Evolutionary conservation across 202 grass and related monocot species (phyloP), one percentile per base, ranked within the genome.

Genomic region (Carex sylvatica): DNA sequence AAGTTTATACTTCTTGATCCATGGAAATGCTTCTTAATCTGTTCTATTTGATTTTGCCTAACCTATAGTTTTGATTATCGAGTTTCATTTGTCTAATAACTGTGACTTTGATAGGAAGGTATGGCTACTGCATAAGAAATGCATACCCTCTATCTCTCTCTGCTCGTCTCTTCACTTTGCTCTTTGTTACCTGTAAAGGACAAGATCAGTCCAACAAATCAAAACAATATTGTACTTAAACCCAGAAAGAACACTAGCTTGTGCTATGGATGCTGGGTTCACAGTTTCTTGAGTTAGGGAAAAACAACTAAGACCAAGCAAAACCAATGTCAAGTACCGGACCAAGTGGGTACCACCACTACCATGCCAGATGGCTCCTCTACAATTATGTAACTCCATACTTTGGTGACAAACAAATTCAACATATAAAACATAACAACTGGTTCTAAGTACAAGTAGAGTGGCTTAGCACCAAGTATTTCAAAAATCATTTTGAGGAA

Each of bases 181-280:
- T 82, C 79, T 82, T 38, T 47, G 31, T 68, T 68, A 67, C 62
- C 79, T 82, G 61, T 30, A 51, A 64, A 82, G 63, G 5, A 46
- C 40, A 28, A 67, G 22, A 82, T 80, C 60, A 80, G 61, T 80
- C 40, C 72, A 76, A 52, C 70, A 73, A 55, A 26, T 55, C 47
- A 54, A 33, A 55, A 76, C 22, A 76, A 76, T 76, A 54, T 56
- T 3, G 4, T 35, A 76, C 26, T 33, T 33, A 56, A 76, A 76
- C 15, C 26, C 51, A 76, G 13, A 15, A 0, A 76, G 26, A 55
- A 30, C 49, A 35, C 72, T 76, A 33, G 72, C 51, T 18, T 30
- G 38, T 76, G 49, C 15, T 31, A 55, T 1, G 19, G 6, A 75
- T 31, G 23, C 14, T 51, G 19, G 11, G 14, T 16, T 75, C 51